Conservation (phyloP, 1,139 yeast species). For the Kodamaea alishanica region DNA sequence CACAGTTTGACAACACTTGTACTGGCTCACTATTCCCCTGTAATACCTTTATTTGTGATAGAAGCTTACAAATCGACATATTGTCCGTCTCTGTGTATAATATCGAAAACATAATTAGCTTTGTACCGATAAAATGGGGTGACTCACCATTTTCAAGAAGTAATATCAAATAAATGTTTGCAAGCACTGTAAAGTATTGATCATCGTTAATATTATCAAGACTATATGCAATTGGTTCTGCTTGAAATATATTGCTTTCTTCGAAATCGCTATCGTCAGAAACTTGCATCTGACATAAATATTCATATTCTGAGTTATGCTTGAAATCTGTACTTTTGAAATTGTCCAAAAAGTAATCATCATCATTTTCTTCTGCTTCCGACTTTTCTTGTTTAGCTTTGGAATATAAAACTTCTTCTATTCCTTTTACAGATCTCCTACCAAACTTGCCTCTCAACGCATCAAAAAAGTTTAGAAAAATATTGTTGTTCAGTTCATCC, state of each 20-base stretch:
- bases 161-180: slow-evolving; percentile 10
- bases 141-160: slow-evolving; percentile 28
- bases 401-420: slow-evolving; percentile 10
- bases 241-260: slow-evolving; percentile 14
- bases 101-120: slow-evolving; percentile 24
- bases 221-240: slow-evolving; percentile 6
- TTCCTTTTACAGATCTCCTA: background rate
- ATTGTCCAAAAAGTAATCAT: slow-evolving; percentile 10
- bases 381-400: slow-evolving; percentile 11
- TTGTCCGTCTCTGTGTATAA: slow-evolving; percentile 15
- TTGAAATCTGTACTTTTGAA: slow-evolving; percentile 8
- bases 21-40: slow-evolving; percentile 12
- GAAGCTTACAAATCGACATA: slow-evolving; percentile 8
- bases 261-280: slow-evolving; percentile 36
- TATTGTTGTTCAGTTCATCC: slow-evolving; percentile 10
- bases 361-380: slow-evolving; percentile 11
- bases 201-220: slow-evolving; percentile 1
- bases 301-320: slow-evolving; percentile 3
- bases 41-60: slow-evolving; percentile 14
- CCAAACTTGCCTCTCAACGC: slow-evolving; percentile 11
- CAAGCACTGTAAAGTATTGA: slow-evolving; percentile 3
- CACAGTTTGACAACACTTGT: slow-evolving; percentile 14
- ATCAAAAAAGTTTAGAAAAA: slow-evolving; percentile 13
- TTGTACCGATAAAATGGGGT: slow-evolving; percentile 24
- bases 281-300: slow-evolving; percentile 23